A percentile compares a stretch with the other conserved stretches of the same genome.
These are phyloP conservation scores for Penicillium sp. DNA, from an alignment of 2,329 filamentous ascomycete species.

Conservation along the genomic window DNA sequence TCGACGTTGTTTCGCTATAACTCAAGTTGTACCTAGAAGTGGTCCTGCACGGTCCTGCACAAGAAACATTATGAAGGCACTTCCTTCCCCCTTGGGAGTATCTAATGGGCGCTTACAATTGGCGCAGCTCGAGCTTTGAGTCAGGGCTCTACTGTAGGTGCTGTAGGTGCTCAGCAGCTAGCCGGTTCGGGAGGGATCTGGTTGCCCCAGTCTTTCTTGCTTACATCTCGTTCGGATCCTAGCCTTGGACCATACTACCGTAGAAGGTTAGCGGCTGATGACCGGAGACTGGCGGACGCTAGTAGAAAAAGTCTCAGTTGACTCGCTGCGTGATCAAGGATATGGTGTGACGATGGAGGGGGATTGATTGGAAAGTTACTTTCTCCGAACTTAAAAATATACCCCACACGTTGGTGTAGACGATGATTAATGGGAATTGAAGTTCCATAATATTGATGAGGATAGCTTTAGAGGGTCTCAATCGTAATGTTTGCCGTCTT, in stretches of 20 bases:
- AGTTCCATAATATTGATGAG: too few relatives aligned
- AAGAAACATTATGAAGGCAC: neutral
- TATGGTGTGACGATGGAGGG: neutral
- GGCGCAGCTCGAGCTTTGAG: conserved; percentile 2
- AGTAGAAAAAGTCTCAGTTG: neutral
- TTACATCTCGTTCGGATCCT: neutral
- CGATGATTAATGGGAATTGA: too few relatives aligned
- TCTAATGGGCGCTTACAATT: neutral
- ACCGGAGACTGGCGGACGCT: conserved; percentile 1
- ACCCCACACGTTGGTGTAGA: too few relatives aligned
- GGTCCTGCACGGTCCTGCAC: neutral
- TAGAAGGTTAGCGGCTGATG: neutral
- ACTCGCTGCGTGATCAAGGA: neutral
- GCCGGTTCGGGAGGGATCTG: neutral
- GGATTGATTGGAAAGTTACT: neutral
- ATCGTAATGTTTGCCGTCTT: too few relatives aligned
- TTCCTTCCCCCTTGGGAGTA: neutral
- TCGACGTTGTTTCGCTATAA: neutral
- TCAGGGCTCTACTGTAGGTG: neutral
- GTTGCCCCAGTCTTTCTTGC: neutral
- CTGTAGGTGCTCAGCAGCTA: neutral
- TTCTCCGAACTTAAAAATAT: too few relatives aligned
- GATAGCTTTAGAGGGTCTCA: too few relatives aligned
- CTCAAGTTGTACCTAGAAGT: neutral
- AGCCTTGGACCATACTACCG: too few relatives aligned